Conservation (phyloP, 1,139 yeast genomes). For the Saccharomyces hybrid region DNA sequence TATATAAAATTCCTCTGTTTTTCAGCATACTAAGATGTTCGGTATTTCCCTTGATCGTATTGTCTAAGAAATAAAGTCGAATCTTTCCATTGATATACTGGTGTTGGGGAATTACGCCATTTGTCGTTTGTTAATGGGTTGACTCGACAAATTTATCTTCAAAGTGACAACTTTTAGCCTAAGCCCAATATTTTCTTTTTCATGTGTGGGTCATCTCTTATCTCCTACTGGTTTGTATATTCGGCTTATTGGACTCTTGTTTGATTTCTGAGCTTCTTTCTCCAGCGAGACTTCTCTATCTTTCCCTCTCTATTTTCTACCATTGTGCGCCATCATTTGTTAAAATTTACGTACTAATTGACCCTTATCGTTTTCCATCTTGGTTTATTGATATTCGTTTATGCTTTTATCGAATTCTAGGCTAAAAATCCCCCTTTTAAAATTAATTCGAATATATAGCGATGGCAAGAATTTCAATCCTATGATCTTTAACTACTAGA, state of each 20-base stretch:
- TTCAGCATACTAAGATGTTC: not conserved
- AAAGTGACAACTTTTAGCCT: not conserved
- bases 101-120: not conserved
- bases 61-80: not conserved
- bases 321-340: not conserved
- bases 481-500: not conserved
- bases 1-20: not conserved
- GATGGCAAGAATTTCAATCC: not conserved
- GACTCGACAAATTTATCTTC: not conserved
- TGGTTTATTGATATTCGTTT: conserved; percentile 33
- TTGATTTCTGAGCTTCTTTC: not conserved
- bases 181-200: not conserved
- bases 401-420: not conserved
- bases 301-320: not conserved
- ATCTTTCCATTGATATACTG: not conserved
- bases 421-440: not conserved
- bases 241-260: not conserved
- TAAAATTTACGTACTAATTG: conserved; percentile 67
- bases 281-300: too few relatives aligned
- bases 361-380: conserved; percentile 99
- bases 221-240: not conserved
- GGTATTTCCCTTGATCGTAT: not conserved
- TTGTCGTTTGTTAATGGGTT: not conserved
- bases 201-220: not conserved
- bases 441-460: not conserved